Evolutionary conservation across 192 early-diverging fungal species (phyloP).

Genomic region (Backusella macrospora): DNA sequence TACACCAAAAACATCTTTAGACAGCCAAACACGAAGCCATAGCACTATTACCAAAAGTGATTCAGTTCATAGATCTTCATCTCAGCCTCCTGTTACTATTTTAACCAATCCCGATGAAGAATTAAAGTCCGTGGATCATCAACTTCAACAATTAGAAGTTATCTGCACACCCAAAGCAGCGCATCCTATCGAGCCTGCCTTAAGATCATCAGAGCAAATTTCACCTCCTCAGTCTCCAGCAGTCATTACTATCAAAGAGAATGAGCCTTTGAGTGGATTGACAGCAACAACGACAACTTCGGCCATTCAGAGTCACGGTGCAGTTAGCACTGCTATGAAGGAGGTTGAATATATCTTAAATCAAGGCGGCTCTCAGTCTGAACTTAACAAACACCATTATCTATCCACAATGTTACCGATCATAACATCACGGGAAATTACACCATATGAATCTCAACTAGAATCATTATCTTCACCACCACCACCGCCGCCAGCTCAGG

Average conservation of each 20-base stretch:
- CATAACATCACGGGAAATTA: neutral
- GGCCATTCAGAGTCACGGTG: neutral
- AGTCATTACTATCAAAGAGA: neutral
- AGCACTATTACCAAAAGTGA: neutral
- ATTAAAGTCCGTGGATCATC: constrained; percentile 25
- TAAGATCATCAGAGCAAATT: neutral
- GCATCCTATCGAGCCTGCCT: neutral
- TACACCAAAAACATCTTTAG: neutral
- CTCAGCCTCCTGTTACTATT: constrained; percentile 1
- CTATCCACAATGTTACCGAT: neutral
- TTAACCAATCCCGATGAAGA: constrained; percentile 28
- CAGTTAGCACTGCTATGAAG: constrained; percentile 16
- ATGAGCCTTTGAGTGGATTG: neutral
- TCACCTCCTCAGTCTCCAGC: constrained; percentile 3
- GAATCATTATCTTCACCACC: neutral
- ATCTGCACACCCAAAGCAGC: neutral
- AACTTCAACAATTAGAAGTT: constrained; percentile 8
- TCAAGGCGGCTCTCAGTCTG: neutral
- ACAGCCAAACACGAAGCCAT: neutral
- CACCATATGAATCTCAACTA: neutral
- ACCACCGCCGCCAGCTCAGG: neutral
- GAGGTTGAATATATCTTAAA: constrained; percentile 7
- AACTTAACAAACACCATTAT: neutral
- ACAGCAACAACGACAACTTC: neutral
- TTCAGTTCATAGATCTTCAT: neutral